Base-by-base conservation (phyloP, 1,139 yeast species). In the Suhomyces ambrosiae region DNA sequence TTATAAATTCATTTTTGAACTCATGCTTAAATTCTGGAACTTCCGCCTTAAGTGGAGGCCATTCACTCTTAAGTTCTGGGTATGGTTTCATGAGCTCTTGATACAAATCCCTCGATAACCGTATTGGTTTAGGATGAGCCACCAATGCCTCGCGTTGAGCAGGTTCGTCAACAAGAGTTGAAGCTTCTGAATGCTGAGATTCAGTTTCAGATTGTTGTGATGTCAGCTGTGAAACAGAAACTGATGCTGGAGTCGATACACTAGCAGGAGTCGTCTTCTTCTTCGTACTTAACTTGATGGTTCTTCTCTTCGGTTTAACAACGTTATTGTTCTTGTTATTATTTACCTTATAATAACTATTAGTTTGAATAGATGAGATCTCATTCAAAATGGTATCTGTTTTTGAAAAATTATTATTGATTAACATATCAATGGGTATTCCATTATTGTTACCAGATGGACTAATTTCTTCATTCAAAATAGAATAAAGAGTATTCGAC, bases 291-390 rank as follows among this genome's bases (percentile, higher is more conserved):
- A 76, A 46, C 45, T 67, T 74, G 30, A 78, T 70, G 3, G 58
- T 63, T 52, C 83, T 61, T 52, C 83, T 63, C 49, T 68, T 71
- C 8, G 81, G 81, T 42, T 65, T 68, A 5, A 54, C 50, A 14
- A 55, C 48, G 21, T 57, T 59, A 27, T 54, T 53, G 42, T 58
- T 61, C 30, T 56, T 59, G 43, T 56, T 61, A 41, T 46, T 54
- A 36, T 54, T 56, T 42, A 57, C 52, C 36, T 56, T 68, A 45
- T 65, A 63, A 50, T 57, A 75, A 37, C 64, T 68, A 40, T 61
- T 66, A 7, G 73, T 56, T 53, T 77, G 82, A 42, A 77, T 74
- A 21, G 63, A 56, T 9, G 76, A 66, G 33, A 78, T 75, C 44
- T 73, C 72, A 25, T 61, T 57, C 32, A 77, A 53, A 24, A 74